phyloP scores from a whole-genome alignment of 352 stramenopile genomes.

The Pythium sp. region DNA sequence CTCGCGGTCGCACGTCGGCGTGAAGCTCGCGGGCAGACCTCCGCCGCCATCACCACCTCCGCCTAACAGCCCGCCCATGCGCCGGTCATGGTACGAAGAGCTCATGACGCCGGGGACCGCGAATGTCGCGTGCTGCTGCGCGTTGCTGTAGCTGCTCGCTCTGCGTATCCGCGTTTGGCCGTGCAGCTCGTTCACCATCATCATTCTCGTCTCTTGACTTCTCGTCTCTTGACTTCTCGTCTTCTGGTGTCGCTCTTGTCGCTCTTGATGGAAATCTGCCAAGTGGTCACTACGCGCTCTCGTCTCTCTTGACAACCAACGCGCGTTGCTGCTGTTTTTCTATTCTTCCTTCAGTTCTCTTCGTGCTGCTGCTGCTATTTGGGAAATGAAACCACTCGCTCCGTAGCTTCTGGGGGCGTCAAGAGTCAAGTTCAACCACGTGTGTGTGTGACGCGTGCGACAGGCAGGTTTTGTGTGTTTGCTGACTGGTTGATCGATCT shows the following conservation, averaged over 20 bases:
- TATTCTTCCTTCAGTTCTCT: not conserved
- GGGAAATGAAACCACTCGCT: constrained; percentile 1
- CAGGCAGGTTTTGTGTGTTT: not conserved
- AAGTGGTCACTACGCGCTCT: not conserved
- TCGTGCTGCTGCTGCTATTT: not conserved
- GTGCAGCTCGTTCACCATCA: constrained; percentile 4
- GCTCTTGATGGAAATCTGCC: not conserved
- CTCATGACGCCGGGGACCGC: constrained; percentile 5
- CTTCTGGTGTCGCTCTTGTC: not conserved
- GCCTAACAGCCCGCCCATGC: not conserved
- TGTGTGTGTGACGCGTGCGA: not conserved
- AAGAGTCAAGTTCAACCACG: not conserved
- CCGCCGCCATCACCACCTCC: not conserved
- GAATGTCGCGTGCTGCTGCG: constrained; percentile 6
- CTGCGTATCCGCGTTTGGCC: constrained; percentile 13
- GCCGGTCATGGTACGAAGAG: constrained; percentile 16
- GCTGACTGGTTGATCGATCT: not conserved
- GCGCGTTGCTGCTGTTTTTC: not conserved
- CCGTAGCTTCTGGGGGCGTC: not conserved
- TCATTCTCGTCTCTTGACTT: not conserved
- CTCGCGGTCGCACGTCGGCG: constrained; percentile 7
- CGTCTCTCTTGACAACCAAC: not conserved
- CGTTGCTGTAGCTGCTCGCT: constrained; percentile 16
- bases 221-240: not conserved
- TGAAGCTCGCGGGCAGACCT: constrained; percentile 8